phyloP scores from a whole-genome alignment of 306 rosid genomes.

The Cucumis sativus region Cucumber_9930_V3 NC_026655.2:4196001-4196500 shows the following conservation, averaged over 20 bases:
- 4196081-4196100: constrained; percentile 92
- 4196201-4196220: background rate
- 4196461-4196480: constrained; percentile 90
- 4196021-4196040: constrained; percentile 93
- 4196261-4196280: too few species aligned
- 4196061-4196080: constrained; percentile 99
- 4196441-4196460: constrained; percentile 96
- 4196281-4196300: too few species aligned
- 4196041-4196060: constrained; percentile 98
- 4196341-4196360: too few species aligned
- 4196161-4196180: constrained; percentile 12
- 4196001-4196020: constrained; percentile 94
- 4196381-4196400: constrained; percentile 97
- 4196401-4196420: constrained; percentile 95
- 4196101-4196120: constrained; percentile 97
- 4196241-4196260: too few species aligned
- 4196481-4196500: constrained; percentile 73
- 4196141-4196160: constrained; percentile 19
- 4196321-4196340: too few species aligned
- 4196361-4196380: constrained; percentile 66
- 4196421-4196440: constrained; percentile 86
- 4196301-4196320: background rate
- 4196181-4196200: background rate
- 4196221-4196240: background rate
- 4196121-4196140: constrained; percentile 94